Percentiles rank a stretch among this genome's conserved stretches.
Conservation (phyloP, 31 red algal species). For the Porphyra umbilicalis region DNA sequence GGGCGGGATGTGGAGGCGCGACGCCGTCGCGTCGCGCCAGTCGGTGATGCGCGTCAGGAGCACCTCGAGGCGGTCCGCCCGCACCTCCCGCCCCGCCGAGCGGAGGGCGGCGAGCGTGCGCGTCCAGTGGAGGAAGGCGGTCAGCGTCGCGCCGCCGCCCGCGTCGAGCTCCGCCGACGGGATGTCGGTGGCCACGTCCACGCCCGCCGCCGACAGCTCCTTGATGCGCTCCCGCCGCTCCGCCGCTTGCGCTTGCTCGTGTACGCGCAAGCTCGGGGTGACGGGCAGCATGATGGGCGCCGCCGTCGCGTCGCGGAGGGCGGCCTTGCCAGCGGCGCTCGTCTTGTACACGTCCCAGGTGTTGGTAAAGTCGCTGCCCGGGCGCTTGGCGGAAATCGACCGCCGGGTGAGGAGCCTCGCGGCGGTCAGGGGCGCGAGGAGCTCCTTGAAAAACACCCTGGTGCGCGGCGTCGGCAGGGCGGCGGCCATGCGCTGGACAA, state of each 20-base stretch:
- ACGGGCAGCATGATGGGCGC: not conserved
- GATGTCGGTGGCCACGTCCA: not conserved
- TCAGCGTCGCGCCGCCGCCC: not conserved
- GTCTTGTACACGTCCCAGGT: not conserved
- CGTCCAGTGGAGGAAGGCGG: not conserved
- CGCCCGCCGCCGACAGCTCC: not conserved
- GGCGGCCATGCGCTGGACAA: not conserved
- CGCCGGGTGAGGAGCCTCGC: not conserved
- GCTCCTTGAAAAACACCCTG: not conserved
- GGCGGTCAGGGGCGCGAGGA: not conserved
- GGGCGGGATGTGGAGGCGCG: not conserved
- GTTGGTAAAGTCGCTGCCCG: not conserved
- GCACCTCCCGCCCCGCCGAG: not conserved
- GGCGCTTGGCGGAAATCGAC: not conserved
- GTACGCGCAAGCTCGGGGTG: not conserved
- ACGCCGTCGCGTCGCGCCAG: not conserved
- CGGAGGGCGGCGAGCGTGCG: not conserved
- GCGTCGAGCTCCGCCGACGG: not conserved
- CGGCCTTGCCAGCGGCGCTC: not conserved
- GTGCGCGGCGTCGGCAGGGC: not conserved
- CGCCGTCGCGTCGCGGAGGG: not conserved
- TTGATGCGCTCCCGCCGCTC: not conserved
- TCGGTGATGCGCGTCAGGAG: not conserved
- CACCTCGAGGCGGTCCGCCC: not conserved
- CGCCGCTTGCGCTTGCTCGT: not conserved